Evolutionary conservation across 2,329 filamentous ascomycete species (phyloP).

Genomic region (Grosmannia huntii): DNA sequence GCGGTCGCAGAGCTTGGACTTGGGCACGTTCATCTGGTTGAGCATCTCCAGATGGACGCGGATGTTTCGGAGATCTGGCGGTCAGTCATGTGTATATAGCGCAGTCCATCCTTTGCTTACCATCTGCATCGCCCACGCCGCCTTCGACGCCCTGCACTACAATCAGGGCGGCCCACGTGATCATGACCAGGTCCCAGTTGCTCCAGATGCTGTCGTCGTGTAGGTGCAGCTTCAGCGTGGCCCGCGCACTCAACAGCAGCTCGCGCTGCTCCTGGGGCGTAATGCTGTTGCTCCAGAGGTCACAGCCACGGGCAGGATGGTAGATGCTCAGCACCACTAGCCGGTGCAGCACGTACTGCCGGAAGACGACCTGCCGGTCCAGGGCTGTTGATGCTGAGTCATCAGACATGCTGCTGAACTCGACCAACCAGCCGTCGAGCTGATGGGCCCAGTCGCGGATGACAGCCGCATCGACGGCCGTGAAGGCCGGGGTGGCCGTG

Average conservation of each 20-base stretch:
- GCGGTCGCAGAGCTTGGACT: slow-evolving; percentile 2
- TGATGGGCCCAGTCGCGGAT: slow-evolving; percentile 12
- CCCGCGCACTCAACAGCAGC: slow-evolving; percentile 9
- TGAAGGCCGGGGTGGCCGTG: not conserved
- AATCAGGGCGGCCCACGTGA: slow-evolving; percentile 11
- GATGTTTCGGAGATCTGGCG: slow-evolving; percentile 7
- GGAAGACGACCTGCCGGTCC: slow-evolving; percentile 7
- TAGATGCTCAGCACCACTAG: slow-evolving; percentile 10
- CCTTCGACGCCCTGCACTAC: slow-evolving; percentile 9
- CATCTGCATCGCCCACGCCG: slow-evolving; percentile 7
- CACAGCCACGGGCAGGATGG: slow-evolving; percentile 11
- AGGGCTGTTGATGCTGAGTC: not conserved
- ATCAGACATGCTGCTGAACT: slow-evolving; percentile 4
- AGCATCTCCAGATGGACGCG: slow-evolving; percentile 10
- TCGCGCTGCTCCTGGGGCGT: slow-evolving; percentile 10
- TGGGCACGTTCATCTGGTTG: slow-evolving; percentile 3
- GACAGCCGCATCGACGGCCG: slow-evolving; percentile 9
- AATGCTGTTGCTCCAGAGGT: slow-evolving; percentile 8
- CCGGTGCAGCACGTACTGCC: slow-evolving; percentile 11
- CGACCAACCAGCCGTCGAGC: slow-evolving; percentile 10
- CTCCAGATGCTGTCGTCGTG: slow-evolving; percentile 10
- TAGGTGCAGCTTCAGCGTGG: slow-evolving; percentile 9
- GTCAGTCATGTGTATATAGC: not conserved
- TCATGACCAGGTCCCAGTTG: slow-evolving; percentile 13
- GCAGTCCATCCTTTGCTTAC: too few species aligned